Conservation (phyloP, 371 early-diverging fungal species). For the Rhizomucor pusillus region DNA sequence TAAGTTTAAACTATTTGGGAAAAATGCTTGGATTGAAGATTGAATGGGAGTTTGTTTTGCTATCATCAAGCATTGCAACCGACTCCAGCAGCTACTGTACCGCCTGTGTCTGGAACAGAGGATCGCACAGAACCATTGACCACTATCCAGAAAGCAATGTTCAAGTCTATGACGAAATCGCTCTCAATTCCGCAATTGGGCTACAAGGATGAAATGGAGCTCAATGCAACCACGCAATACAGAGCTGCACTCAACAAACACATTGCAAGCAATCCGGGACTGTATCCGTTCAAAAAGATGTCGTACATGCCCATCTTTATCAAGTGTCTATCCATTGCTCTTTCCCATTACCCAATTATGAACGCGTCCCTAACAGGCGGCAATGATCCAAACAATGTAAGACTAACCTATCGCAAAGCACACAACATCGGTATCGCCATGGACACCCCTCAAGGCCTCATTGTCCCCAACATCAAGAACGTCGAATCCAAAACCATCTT, state of each 20-base stretch:
- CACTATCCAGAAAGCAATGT: conserved; percentile 94
- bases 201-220: conserved; percentile 86
- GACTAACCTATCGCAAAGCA: conserved; percentile 66
- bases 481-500: conserved; percentile 87
- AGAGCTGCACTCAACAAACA: conserved; percentile 69
- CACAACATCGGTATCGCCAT: conserved; percentile 97
- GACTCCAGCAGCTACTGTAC: conserved; percentile 1
- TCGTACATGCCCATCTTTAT: conserved; percentile 94
- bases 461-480: conserved; percentile 94
- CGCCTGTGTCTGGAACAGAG: neutral
- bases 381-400: conserved; percentile 40
- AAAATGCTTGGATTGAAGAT: neutral
- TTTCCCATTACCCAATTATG: conserved; percentile 83
- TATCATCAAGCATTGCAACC: neutral
- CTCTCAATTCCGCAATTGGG: conserved; percentile 94
- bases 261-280: conserved; percentile 32
- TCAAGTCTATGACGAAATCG: conserved; percentile 92
- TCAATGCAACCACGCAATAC: conserved; percentile 67
- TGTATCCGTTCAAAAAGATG: conserved; percentile 72
- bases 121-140: conserved; percentile 56
- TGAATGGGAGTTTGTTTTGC: neutral
- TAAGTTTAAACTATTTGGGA: neutral
- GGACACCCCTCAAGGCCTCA: conserved; percentile 92
- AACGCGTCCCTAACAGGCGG: conserved; percentile 69
- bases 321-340: conserved; percentile 87